Conservation (phyloP, 352 stramenopile genomes). For the Pythium chondricola region DNA sequence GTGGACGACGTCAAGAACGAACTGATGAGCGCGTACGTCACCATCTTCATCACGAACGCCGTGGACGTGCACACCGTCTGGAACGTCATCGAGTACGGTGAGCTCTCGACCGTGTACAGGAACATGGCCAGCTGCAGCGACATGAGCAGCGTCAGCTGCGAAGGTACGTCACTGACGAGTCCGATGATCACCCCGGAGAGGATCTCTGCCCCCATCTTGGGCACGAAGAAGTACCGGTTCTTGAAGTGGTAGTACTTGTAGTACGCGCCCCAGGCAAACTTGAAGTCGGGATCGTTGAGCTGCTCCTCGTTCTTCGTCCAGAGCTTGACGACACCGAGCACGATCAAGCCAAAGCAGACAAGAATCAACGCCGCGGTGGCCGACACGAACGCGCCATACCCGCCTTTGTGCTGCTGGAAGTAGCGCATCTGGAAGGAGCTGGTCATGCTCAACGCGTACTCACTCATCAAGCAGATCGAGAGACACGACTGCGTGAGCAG, state of each 20-base stretch:
- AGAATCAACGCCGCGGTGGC: conserved; percentile 54
- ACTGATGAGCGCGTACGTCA: conserved; percentile 77
- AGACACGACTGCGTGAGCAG: conserved; percentile 61
- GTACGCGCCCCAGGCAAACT: conserved; percentile 74
- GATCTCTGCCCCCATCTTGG: conserved; percentile 75
- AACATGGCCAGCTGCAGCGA: conserved; percentile 68
- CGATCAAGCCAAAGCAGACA: conserved; percentile 61
- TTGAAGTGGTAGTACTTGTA: conserved; percentile 77
- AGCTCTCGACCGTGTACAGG: conserved; percentile 56
- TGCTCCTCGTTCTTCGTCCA: conserved; percentile 54
- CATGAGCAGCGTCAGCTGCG: conserved; percentile 69
- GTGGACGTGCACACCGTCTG: conserved; percentile 61
- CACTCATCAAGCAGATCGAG: conserved; percentile 70
- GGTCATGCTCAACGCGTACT: conserved; percentile 77
- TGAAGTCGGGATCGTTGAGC: conserved; percentile 58
- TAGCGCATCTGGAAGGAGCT: conserved; percentile 76
- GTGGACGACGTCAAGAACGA: conserved; percentile 57
- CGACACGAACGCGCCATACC: conserved; percentile 45
- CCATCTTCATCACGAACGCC: conserved; percentile 80
- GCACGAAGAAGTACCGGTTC: conserved; percentile 66
- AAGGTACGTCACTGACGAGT: conserved; percentile 65
- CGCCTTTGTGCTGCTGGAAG: conserved; percentile 36
- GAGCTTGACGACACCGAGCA: conserved; percentile 58
- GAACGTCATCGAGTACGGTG: conserved; percentile 67
- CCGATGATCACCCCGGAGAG: conserved; percentile 67